Evolutionary conservation across 768 basidiomycete genomes (phyloP).

Genomic region (Suillus weaverae): DNA sequence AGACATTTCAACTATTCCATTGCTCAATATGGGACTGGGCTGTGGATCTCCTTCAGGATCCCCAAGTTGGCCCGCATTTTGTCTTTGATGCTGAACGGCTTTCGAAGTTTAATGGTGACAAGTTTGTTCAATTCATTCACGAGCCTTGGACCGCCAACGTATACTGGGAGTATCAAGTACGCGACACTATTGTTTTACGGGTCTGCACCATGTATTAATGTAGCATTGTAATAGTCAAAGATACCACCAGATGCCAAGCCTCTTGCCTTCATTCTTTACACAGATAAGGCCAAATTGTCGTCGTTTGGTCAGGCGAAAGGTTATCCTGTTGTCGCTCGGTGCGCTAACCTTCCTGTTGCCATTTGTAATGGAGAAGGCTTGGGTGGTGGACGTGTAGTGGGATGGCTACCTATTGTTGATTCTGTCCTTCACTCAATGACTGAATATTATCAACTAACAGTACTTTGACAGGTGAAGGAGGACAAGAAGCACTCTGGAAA

Average conservation of each 20-base stretch:
- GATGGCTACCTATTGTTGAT: constrained; percentile 41
- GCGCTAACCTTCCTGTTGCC: constrained; percentile 31
- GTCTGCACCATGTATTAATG: background rate
- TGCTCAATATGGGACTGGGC: constrained; percentile 30
- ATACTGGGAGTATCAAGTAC: constrained; percentile 41
- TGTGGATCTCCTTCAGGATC: constrained; percentile 29
- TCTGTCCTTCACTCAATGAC: background rate
- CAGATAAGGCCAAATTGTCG: constrained; percentile 40
- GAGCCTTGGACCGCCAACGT: constrained; percentile 39
- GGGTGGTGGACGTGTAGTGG: constrained; percentile 37
- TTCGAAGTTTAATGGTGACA: constrained; percentile 28
- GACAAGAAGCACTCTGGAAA: constrained; percentile 6
- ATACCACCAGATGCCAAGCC: constrained; percentile 21
- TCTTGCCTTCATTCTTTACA: constrained; percentile 37
- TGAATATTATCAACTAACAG: background rate
- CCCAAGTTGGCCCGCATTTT: constrained; percentile 21
- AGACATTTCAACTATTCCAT: constrained; percentile 21
- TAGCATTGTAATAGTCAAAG: background rate
- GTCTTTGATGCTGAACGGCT: constrained; percentile 33
- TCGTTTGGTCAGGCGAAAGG: constrained; percentile 39
- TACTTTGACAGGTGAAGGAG: constrained; percentile 8
- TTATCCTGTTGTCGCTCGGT: constrained; percentile 36
- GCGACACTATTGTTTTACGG: background rate
- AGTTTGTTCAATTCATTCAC: constrained; percentile 29
- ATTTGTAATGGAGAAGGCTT: constrained; percentile 35